Evolutionary conservation across 2,329 filamentous ascomycete genomes (phyloP).

Genomic region (Lachnellula hyalina): DNA sequence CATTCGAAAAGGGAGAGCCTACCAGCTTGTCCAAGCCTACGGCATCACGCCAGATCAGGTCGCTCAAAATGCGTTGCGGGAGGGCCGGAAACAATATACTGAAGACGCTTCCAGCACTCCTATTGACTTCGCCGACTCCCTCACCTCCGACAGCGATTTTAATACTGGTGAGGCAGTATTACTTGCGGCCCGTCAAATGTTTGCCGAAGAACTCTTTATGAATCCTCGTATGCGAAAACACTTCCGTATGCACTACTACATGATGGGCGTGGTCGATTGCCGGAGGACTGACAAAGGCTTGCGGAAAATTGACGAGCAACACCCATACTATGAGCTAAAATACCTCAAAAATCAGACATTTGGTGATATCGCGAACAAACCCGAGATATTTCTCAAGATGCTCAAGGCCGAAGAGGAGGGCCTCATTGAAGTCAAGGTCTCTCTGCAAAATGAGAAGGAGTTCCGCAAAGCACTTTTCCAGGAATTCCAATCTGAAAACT

Average conservation of each 20-base stretch:
- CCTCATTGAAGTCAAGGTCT: conserved; percentile 77
- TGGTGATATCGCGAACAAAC: conserved; percentile 70
- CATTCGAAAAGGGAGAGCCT: conserved; percentile 73
- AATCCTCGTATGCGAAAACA: conserved; percentile 87
- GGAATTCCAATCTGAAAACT: conserved; percentile 91
- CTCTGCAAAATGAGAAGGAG: conserved; percentile 67
- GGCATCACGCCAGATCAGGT: conserved; percentile 86
- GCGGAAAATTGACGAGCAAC: conserved; percentile 87
- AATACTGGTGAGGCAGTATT: conserved; percentile 71
- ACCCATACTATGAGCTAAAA: conserved; percentile 97
- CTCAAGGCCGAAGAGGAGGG: conserved; percentile 94
- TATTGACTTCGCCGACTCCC: conserved; percentile 77
- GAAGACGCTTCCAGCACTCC: conserved; percentile 79
- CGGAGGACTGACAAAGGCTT: conserved; percentile 89
- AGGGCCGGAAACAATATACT: conserved; percentile 72
- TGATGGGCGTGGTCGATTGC: conserved; percentile 78
- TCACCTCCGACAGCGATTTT: conserved; percentile 68
- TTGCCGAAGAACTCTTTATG: conserved; percentile 81
- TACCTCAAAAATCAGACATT: conserved; percentile 90
- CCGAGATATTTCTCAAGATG: conserved; percentile 94
- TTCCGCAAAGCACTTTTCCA: conserved; percentile 73
- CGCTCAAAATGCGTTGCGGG: conserved; percentile 76
- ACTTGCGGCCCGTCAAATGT: conserved; percentile 77
- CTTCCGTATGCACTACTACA: conserved; percentile 78
- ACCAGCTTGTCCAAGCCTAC: conserved; percentile 79